phyloP scores from a whole-genome alignment of 441 rosid species.

The Sinapis alba region DNA sequence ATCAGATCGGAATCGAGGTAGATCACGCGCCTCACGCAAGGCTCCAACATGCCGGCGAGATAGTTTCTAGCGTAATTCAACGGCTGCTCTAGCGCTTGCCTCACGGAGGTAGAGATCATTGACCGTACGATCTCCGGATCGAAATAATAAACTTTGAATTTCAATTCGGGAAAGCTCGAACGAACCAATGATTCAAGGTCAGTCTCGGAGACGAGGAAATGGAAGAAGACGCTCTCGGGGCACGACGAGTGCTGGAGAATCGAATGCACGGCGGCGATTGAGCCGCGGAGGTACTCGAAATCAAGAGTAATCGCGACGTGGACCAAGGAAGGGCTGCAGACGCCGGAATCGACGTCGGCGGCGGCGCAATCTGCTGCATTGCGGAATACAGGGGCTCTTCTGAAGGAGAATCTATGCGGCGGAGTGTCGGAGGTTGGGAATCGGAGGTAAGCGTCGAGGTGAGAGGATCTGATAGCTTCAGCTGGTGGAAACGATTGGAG shows the following conservation, averaged over 20 bases:
- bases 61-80: slow-evolving; percentile 89
- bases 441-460: slow-evolving; percentile 46
- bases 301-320: slow-evolving; percentile 43
- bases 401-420: slow-evolving; percentile 52
- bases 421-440: slow-evolving; percentile 10
- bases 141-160: slow-evolving; percentile 75
- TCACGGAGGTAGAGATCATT: slow-evolving; percentile 78
- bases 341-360: slow-evolving; percentile 9
- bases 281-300: slow-evolving; percentile 52
- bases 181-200: slow-evolving; percentile 60
- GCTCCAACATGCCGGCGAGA: slow-evolving; percentile 72
- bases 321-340: slow-evolving; percentile 38
- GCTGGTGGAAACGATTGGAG: slow-evolving; percentile 85
- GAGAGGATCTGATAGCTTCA: slow-evolving; percentile 76
- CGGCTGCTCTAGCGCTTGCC: slow-evolving; percentile 89
- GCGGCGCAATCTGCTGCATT: slow-evolving; percentile 73
- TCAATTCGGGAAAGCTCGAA: slow-evolving; percentile 76
- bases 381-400: slow-evolving; percentile 57
- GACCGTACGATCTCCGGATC: slow-evolving; percentile 74
- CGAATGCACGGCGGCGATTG: slow-evolving; percentile 86
- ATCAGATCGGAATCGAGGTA: slow-evolving; percentile 80
- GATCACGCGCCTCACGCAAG: slow-evolving; percentile 73
- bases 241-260: slow-evolving; percentile 69
- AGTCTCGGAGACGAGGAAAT: slow-evolving; percentile 71
- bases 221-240: slow-evolving; percentile 82